Evolutionary conservation across 495 filamentous ascomycete species (phyloP).

Genomic region (Penicillium manginii): DNA sequence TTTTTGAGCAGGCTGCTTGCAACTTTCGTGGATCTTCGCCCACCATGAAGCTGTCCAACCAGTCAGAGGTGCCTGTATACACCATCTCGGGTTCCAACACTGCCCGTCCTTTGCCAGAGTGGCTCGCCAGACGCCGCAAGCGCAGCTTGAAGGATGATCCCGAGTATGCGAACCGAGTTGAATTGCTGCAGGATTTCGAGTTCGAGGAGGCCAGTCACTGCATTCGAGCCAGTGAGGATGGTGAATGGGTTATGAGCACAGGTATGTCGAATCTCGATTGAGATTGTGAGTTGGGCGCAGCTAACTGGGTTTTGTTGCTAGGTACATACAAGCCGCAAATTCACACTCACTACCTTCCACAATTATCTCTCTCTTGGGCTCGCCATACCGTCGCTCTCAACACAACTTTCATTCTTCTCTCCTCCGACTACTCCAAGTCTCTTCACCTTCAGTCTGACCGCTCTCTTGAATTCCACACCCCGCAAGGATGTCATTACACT

Average conservation of each 20-base stretch:
- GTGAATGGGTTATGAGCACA: conserved; percentile 97
- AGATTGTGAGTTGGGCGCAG: background rate
- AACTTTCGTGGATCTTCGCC: conserved; percentile 15
- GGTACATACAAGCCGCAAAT: conserved; percentile 95
- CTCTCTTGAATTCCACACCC: conserved; percentile 92
- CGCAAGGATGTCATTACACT: conserved; percentile 82
- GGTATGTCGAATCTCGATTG: conserved; percentile 53
- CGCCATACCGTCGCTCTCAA: conserved; percentile 95
- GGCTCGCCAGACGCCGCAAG: conserved; percentile 88
- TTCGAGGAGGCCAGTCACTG: conserved; percentile 98
- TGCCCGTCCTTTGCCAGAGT: conserved; percentile 90
- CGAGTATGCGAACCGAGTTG: conserved; percentile 90
- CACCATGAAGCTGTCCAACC: conserved; percentile 85
- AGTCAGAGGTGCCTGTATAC: conserved; percentile 89
- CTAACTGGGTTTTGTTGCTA: conserved; percentile 24
- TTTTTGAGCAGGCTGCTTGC: too few relatives aligned
- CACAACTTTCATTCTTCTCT: conserved; percentile 89
- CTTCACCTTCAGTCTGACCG: conserved; percentile 91
- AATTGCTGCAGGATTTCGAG: conserved; percentile 96
- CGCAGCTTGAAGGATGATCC: conserved; percentile 91
- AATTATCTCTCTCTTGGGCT: conserved; percentile 88
- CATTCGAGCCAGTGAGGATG: conserved; percentile 90
- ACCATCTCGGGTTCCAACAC: conserved; percentile 93
- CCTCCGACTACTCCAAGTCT: conserved; percentile 92
- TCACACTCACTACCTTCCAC: conserved; percentile 90